Evolutionary conservation across 768 basidiomycete species (phyloP).

Genomic region (Pulveroboletus sp.): DNA sequence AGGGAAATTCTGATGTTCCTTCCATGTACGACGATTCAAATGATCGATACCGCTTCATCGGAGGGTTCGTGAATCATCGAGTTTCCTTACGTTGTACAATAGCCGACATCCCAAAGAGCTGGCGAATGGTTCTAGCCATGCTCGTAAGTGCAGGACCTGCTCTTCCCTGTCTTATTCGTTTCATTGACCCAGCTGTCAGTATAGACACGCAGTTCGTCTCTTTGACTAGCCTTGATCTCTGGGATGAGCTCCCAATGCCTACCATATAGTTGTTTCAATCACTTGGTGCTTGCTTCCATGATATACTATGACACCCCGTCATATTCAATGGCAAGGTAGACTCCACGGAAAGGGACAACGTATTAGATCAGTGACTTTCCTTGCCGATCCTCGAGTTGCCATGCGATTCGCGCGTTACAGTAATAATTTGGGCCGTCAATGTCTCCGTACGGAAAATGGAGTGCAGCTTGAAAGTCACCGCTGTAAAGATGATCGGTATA

Average conservation of each 20-base stretch:
- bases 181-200: conserved; percentile 60
- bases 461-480: conserved; percentile 6
- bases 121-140: conserved; percentile 71
- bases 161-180: conserved; percentile 70
- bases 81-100: background rate
- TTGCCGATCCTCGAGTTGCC: conserved; percentile 6
- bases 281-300: conserved; percentile 12
- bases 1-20: conserved; percentile 69
- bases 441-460: background rate
- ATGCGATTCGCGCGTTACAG: conserved; percentile 1
- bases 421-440: background rate
- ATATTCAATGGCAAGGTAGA: background rate
- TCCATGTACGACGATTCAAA: conserved; percentile 65
- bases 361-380: conserved; percentile 2
- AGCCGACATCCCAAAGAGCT: conserved; percentile 52
- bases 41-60: conserved; percentile 73
- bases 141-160: conserved; percentile 65
- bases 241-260: conserved; percentile 44
- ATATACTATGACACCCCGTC: conserved; percentile 27
- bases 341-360: conserved; percentile 1
- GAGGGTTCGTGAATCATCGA: conserved; percentile 57
- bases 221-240: conserved; percentile 76
- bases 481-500: conserved; percentile 10
- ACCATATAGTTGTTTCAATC: background rate
- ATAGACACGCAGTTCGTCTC: conserved; percentile 54